These are phyloP conservation scores for Suhomyces bolitotheri DNA, from an alignment of 1,139 yeast species.

Conservation along the genomic window DNA sequence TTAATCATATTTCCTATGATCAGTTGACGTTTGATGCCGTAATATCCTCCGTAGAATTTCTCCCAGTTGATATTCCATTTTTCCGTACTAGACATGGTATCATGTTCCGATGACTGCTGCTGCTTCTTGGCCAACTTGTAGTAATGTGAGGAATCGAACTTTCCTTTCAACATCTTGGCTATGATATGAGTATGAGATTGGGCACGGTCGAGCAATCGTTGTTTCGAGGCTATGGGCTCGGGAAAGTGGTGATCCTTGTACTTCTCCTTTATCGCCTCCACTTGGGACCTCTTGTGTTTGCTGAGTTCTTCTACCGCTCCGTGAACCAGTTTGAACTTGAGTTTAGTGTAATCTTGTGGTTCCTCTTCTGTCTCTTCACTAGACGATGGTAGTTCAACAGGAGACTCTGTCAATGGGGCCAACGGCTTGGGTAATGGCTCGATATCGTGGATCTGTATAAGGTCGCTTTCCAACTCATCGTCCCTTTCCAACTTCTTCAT, in stretches of 20 bases:
- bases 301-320: slow-evolving; percentile 17
- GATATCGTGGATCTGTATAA: slow-evolving; percentile 15
- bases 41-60: slow-evolving; percentile 58
- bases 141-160: slow-evolving; percentile 42
- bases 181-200: slow-evolving; percentile 34
- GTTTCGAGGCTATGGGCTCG: slow-evolving; percentile 26
- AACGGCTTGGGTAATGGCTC: slow-evolving; percentile 1
- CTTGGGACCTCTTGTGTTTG: slow-evolving; percentile 17
- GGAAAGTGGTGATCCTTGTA: slow-evolving; percentile 29
- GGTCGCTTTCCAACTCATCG: slow-evolving; percentile 15
- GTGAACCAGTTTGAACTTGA: slow-evolving; percentile 7
- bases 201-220: slow-evolving; percentile 25
- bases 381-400: slow-evolving; percentile 6
- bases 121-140: slow-evolving; percentile 49
- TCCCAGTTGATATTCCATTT: slow-evolving; percentile 48
- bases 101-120: slow-evolving; percentile 36
- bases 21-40: slow-evolving; percentile 59
- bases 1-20: slow-evolving; percentile 44
- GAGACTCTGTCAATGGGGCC: slow-evolving; percentile 3
- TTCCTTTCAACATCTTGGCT: slow-evolving; percentile 46
- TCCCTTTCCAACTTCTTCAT: slow-evolving; percentile 2
- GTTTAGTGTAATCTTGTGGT: background rate
- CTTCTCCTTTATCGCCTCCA: slow-evolving; percentile 20
- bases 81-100: slow-evolving; percentile 50
- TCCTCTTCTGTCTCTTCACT: slow-evolving; percentile 3